Percentiles rank a stretch among this genome's conserved stretches.
phyloP scores from a whole-genome alignment of 2,329 filamentous ascomycete species.

The Ophiosphaerella herpotricha region DNA sequence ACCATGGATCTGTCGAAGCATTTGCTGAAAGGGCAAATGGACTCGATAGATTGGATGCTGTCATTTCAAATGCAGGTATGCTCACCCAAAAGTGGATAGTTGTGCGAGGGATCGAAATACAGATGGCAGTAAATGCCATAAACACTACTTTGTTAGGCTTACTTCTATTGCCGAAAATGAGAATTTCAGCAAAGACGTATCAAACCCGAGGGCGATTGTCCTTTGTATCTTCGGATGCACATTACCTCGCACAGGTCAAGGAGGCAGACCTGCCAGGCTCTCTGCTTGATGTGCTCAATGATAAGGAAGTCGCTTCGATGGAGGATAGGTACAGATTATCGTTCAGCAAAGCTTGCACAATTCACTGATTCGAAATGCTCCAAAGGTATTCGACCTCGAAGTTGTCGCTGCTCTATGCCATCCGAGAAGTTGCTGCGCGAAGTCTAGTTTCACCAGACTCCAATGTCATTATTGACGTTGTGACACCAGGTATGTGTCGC shows the following conservation, averaged over 20 bases:
- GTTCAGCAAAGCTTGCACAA: too few species aligned
- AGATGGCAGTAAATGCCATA: conserved; percentile 31
- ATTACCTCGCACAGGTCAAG: conserved; percentile 7
- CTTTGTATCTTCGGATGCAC: conserved; percentile 36
- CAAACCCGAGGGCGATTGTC: conserved; percentile 21
- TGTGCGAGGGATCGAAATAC: conserved; percentile 18
- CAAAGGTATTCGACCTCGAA: too few species aligned
- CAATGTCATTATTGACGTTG: conserved; percentile 32
- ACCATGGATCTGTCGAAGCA: conserved; percentile 42
- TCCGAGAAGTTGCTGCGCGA: conserved; percentile 9
- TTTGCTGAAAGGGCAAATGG: conserved; percentile 32
- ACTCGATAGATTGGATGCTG: conserved; percentile 39
- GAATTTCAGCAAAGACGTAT: conserved; percentile 17
- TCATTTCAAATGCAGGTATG: conserved; percentile 49
- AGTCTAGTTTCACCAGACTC: conserved; percentile 20
- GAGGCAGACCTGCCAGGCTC: too few species aligned
- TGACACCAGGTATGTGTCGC: conserved; percentile 35
- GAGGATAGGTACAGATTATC: too few species aligned
- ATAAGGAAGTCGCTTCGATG: too few species aligned
- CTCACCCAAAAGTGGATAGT: conserved; percentile 8
- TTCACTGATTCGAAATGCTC: too few species aligned
- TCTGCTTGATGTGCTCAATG: too few species aligned
- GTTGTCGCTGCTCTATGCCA: too few species aligned
- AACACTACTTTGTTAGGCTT: conserved; percentile 25
- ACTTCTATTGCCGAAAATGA: conserved; percentile 35